Conservation (phyloP, 169 alveolate genomes). For the Plasmodium reichenowi region DNA sequence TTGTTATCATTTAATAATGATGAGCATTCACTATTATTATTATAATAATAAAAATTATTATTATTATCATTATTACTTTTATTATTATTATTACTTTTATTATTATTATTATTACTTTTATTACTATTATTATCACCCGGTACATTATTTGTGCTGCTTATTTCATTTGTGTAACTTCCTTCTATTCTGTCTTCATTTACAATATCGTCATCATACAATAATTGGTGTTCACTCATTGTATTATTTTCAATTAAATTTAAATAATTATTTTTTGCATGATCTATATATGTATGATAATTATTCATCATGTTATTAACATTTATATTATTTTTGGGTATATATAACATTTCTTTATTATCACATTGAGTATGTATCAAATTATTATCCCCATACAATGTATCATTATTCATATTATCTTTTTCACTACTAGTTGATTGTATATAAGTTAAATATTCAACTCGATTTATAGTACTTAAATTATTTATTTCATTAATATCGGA, state of each 20-base stretch:
- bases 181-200: neutral
- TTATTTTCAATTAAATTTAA: constrained; percentile 29
- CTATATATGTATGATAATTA: constrained; percentile 8
- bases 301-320: neutral
- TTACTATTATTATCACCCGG: neutral
- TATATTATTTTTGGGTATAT: neutral
- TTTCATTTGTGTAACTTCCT: constrained; percentile 1
- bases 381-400: too few relatives aligned
- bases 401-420: too few relatives aligned
- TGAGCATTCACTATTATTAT: neutral
- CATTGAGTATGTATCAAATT: too few relatives aligned
- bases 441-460: constrained; percentile 10
- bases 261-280: neutral
- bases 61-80: neutral
- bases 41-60: neutral
- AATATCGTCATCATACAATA: constrained; percentile 16
- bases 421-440: too few relatives aligned
- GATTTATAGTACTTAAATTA: neutral
- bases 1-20: constrained; percentile 4
- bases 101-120: neutral
- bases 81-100: neutral
- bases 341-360: too few relatives aligned
- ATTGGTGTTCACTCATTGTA: neutral
- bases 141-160: neutral
- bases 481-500: constrained; percentile 26